Conservation (phyloP, 2,329 filamentous ascomycete genomes). For the Aspergillus sp. region DNA sequence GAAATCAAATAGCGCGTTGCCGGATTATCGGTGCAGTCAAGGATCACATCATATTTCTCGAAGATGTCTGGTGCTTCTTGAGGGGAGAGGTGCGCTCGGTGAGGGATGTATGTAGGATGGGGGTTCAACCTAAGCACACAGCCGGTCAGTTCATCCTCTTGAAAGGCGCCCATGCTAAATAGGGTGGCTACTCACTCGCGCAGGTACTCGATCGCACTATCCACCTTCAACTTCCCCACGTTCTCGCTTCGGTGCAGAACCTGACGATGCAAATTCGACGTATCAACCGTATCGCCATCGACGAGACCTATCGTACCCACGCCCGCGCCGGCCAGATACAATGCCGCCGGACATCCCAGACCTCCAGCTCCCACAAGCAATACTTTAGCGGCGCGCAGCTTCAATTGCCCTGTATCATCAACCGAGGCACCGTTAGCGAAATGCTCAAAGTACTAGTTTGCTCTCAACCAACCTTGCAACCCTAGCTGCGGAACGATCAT, state of each 20-base stretch:
- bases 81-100: slow-evolving; percentile 66
- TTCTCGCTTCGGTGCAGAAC: slow-evolving; percentile 72
- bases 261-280: slow-evolving; percentile 90
- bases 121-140: slow-evolving; percentile 65
- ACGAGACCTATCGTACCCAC: slow-evolving; percentile 79
- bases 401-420: slow-evolving; percentile 65
- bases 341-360: slow-evolving; percentile 84
- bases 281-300: slow-evolving; percentile 84
- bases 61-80: slow-evolving; percentile 68
- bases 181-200: slow-evolving; percentile 45
- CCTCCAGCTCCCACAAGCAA: slow-evolving; percentile 86
- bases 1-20: slow-evolving; percentile 90
- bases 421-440: slow-evolving; percentile 4
- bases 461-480: slow-evolving; percentile 59
- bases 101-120: slow-evolving; percentile 61
- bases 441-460: background rate
- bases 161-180: background rate
- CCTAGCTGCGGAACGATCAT: slow-evolving; percentile 84
- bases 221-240: slow-evolving; percentile 76
- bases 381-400: slow-evolving; percentile 67
- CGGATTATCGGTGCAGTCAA: slow-evolving; percentile 95
- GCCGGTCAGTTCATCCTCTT: slow-evolving; percentile 8
- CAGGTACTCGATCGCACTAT: slow-evolving; percentile 67
- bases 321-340: slow-evolving; percentile 89
- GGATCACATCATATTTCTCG: slow-evolving; percentile 72